phyloP scores from a whole-genome alignment of 805 yeast species.

The Jamesozyma piceae region DNA sequence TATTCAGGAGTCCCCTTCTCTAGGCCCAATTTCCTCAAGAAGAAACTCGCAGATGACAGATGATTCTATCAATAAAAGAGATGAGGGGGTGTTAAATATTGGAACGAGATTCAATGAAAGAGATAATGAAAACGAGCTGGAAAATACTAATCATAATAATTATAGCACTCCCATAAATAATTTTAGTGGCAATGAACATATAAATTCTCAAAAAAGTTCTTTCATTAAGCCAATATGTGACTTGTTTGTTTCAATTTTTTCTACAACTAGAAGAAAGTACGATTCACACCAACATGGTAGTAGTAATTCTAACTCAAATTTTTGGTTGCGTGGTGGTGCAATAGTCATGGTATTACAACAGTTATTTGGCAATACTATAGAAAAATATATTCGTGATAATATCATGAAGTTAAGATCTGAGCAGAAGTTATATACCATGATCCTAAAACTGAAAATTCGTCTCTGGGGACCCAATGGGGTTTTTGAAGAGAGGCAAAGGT shows the following conservation, averaged over 20 bases:
- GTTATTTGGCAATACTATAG: conserved; percentile 79
- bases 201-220: conserved; percentile 25
- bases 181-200: not conserved
- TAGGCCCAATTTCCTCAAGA: too few species aligned
- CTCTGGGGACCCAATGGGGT: conserved; percentile 50
- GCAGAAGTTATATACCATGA: conserved; percentile 36
- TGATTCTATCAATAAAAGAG: not conserved
- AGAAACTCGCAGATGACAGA: not conserved
- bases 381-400: conserved; percentile 46
- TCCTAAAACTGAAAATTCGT: conserved; percentile 25
- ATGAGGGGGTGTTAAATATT: not conserved
- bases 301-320: not conserved
- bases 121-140: too few species aligned
- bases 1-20: too few species aligned
- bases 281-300: not conserved
- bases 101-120: too few species aligned
- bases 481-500: conserved; percentile 33
- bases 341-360: conserved; percentile 74
- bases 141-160: not conserved
- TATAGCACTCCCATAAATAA: not conserved
- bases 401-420: conserved; percentile 23
- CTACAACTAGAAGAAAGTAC: conserved; percentile 50
- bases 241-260: conserved; percentile 58
- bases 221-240: conserved; percentile 81
- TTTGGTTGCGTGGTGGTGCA: conserved; percentile 80